phyloP scores from a whole-genome alignment of 352 stramenopile genomes.

The Pythium rhizo-oryzae region DNA sequence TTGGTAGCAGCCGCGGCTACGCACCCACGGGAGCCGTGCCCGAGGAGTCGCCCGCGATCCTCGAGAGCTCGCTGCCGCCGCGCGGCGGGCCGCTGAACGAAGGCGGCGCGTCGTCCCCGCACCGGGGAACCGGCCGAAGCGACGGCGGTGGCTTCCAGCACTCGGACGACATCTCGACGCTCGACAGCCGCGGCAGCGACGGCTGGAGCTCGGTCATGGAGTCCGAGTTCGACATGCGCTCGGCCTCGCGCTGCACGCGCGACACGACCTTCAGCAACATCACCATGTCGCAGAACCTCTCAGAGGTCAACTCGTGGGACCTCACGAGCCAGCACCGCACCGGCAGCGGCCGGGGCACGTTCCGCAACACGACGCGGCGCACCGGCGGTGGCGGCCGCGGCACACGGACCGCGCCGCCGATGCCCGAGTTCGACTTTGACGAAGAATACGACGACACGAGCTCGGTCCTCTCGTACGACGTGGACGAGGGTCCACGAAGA shows the following conservation, averaged over 20 bases:
- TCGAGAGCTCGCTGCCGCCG: conserved; percentile 18
- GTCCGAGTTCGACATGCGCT: conserved; percentile 53
- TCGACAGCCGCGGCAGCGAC: conserved; percentile 57
- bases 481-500: conserved; percentile 10
- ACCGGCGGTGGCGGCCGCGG: not conserved
- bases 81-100: conserved; percentile 7
- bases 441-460: conserved; percentile 24
- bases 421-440: conserved; percentile 17
- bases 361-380: conserved; percentile 9
- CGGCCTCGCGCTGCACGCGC: conserved; percentile 61
- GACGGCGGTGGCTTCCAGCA: conserved; percentile 40
- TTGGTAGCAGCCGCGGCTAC: conserved; percentile 1
- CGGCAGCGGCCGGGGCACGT: conserved; percentile 12
- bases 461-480: conserved; percentile 28
- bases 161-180: conserved; percentile 44
- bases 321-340: conserved; percentile 10
- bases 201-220: conserved; percentile 79
- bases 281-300: conserved; percentile 43
- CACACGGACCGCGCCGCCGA: not conserved
- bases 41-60: conserved; percentile 24
- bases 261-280: conserved; percentile 71
- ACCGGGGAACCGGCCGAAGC: not conserved
- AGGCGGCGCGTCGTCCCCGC: conserved; percentile 15
- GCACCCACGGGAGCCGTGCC: conserved; percentile 6
- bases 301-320: conserved; percentile 35